phyloP scores from a whole-genome alignment of 164 flowering plant genomes.

The Saururus chinensis region DNA sequence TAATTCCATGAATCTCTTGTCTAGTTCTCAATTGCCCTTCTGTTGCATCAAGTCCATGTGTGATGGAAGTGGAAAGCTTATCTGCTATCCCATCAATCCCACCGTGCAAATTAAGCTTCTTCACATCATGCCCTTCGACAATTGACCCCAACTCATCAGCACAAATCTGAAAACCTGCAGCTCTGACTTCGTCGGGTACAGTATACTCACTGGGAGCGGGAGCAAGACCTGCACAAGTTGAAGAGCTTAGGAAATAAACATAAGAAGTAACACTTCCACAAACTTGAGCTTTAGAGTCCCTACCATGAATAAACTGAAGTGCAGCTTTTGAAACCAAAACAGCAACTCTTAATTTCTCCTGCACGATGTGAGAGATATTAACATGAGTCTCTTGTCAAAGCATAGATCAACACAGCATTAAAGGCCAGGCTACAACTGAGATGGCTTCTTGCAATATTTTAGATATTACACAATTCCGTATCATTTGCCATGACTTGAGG shows the following conservation, averaged over 20 bases:
- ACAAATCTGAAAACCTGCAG: slow-evolving; percentile 72
- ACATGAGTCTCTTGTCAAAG: background rate
- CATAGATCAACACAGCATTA: background rate
- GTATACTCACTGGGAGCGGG: slow-evolving; percentile 46
- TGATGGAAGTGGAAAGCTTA: slow-evolving; percentile 59
- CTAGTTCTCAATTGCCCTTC: slow-evolving; percentile 37
- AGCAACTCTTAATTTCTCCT: slow-evolving; percentile 91
- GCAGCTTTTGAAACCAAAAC: slow-evolving; percentile 97
- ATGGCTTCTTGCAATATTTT: too few relatives aligned
- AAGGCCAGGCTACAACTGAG: background rate
- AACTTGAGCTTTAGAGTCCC: slow-evolving; percentile 4
- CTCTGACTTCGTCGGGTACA: slow-evolving; percentile 64
- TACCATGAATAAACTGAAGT: slow-evolving; percentile 85
- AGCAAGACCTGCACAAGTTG: slow-evolving; percentile 34
- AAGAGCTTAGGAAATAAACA: background rate
- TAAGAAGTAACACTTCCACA: background rate
- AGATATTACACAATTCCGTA: too few relatives aligned
- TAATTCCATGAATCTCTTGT: slow-evolving; percentile 60
- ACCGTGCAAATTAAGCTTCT: slow-evolving; percentile 67
- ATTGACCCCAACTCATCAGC: slow-evolving; percentile 81
- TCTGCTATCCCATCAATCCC: slow-evolving; percentile 66
- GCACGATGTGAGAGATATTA: slow-evolving; percentile 10
- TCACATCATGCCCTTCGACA: slow-evolving; percentile 74
- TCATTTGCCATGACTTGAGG: too few relatives aligned
- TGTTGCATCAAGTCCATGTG: slow-evolving; percentile 43